Conservation (phyloP, 2,329 filamentous ascomycete species). For the Sporothrix dimorphospora region DNA sequence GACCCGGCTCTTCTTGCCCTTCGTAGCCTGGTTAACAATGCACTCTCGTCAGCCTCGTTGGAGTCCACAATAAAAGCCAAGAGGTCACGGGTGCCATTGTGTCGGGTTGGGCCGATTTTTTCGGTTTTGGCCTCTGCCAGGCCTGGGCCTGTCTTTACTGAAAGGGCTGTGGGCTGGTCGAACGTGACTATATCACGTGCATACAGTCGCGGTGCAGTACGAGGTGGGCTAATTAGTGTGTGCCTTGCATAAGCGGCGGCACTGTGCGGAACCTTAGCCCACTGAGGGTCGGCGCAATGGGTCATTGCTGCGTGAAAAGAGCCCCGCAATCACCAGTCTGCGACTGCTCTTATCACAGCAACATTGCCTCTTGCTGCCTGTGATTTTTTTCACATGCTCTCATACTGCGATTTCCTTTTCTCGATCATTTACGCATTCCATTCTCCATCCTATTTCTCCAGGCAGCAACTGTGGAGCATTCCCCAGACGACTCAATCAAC, state of each 20-base stretch:
- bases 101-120: slow-evolving; percentile 12
- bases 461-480: slow-evolving; percentile 6
- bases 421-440: not conserved
- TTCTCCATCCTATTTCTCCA: not conserved
- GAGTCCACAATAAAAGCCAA: slow-evolving; percentile 21
- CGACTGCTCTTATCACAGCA: not conserved
- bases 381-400: not conserved
- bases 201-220: not conserved
- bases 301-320: not conserved
- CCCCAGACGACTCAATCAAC: not conserved
- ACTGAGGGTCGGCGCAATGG: slow-evolving; percentile 1
- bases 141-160: too few relatives aligned
- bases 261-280: not conserved
- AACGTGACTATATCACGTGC: not conserved
- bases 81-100: slow-evolving; percentile 11
- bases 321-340: slow-evolving; percentile 18
- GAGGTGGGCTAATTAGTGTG: not conserved
- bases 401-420: not conserved
- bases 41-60: slow-evolving; percentile 18
- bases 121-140: not conserved
- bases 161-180: too few relatives aligned
- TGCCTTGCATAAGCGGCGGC: slow-evolving; percentile 27
- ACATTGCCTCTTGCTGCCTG: not conserved
- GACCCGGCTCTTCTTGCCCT: not conserved
- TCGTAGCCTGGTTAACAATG: not conserved